phyloP scores from a whole-genome alignment of 2,329 filamentous ascomycete genomes.

The Teratosphaeria epicoccoides region DNA sequence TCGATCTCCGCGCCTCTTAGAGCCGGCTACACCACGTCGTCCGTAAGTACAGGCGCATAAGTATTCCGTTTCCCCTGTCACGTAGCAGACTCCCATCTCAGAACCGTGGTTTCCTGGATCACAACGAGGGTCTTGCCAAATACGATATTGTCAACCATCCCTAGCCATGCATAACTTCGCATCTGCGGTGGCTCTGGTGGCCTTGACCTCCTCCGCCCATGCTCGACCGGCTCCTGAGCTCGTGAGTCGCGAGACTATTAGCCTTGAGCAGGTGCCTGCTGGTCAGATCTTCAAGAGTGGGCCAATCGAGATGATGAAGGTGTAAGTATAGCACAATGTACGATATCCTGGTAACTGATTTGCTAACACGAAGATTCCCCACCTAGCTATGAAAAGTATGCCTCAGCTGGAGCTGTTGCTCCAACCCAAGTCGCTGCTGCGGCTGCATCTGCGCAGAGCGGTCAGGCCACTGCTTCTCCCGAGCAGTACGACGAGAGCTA shows the following conservation, averaged over 20 bases:
- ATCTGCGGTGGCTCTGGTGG: conserved; percentile 19
- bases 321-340: conserved; percentile 3
- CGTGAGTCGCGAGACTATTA: conserved; percentile 17
- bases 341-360: not conserved
- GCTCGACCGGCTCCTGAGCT: conserved; percentile 21
- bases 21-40: not conserved
- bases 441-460: conserved; percentile 27
- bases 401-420: conserved; percentile 19
- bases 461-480: conserved; percentile 31
- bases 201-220: conserved; percentile 17
- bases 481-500: conserved; percentile 30
- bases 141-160: conserved; percentile 6
- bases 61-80: conserved; percentile 2
- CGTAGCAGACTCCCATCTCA: not conserved
- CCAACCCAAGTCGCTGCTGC: conserved; percentile 18
- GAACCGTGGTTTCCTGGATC: not conserved
- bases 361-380: not conserved
- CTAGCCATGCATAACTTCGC: conserved; percentile 21
- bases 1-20: conserved; percentile 4
- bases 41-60: not conserved
- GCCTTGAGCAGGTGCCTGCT: conserved; percentile 20
- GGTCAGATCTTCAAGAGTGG: conserved; percentile 28
- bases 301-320: conserved; percentile 28
- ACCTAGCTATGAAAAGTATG: conserved; percentile 27
- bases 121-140: not conserved